These are phyloP conservation scores for Fonsecaea multimorphosa DNA, from an alignment of 2,329 filamentous ascomycete species.

Conservation along the genomic window DNA sequence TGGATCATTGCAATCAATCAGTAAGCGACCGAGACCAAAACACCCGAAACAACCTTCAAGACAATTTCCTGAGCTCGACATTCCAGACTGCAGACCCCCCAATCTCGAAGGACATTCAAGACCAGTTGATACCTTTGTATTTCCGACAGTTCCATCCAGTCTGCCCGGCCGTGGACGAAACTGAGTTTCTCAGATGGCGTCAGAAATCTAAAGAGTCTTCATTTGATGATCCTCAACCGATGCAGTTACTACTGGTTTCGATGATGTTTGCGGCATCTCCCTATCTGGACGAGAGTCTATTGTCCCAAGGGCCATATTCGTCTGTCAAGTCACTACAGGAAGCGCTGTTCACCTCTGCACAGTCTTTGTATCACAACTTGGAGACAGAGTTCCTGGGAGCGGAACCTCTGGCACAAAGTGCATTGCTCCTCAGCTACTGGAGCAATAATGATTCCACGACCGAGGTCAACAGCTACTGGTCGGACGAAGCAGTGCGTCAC, in stretches of 20 bases:
- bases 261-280: conserved; percentile 7
- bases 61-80: background rate
- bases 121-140: conserved; percentile 1
- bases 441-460: background rate
- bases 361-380: conserved; percentile 3
- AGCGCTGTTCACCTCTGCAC: conserved; percentile 5
- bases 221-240: background rate
- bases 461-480: conserved; percentile 2
- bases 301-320: background rate
- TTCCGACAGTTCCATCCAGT: conserved; percentile 11
- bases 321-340: conserved; percentile 3
- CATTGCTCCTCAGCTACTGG: conserved; percentile 1
- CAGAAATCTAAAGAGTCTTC: background rate
- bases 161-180: conserved; percentile 12
- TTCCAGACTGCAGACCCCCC: background rate
- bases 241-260: conserved; percentile 3
- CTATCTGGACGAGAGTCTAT: conserved; percentile 1
- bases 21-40: background rate
- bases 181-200: conserved; percentile 3
- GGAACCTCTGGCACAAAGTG: background rate
- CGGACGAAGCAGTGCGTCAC: background rate
- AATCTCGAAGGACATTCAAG: background rate
- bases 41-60: background rate
- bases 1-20: background rate
- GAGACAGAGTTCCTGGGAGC: background rate